Conservation (phyloP, 2,329 filamentous ascomycete genomes). For the Talaromyces atroroseus region DNA sequence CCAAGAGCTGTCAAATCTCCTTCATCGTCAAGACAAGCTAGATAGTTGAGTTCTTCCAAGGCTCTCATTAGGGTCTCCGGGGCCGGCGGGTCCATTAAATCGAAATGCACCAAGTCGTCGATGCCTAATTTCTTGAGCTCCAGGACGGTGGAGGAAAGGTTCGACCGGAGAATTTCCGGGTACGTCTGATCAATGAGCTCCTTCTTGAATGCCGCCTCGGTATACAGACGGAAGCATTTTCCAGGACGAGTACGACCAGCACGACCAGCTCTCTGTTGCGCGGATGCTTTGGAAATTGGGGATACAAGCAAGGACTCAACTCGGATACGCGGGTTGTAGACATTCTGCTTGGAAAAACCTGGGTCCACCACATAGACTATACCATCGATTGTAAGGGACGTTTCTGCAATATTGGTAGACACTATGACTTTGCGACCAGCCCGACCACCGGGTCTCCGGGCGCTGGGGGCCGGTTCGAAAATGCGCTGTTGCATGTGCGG, state of each 20-base stretch:
- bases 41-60: slow-evolving; percentile 93
- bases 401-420: slow-evolving; percentile 97
- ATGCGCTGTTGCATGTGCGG: slow-evolving; percentile 92
- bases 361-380: slow-evolving; percentile 99
- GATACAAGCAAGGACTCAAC: slow-evolving; percentile 97
- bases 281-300: slow-evolving; percentile 94
- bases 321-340: slow-evolving; percentile 94
- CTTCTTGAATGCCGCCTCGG: slow-evolving; percentile 92
- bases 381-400: slow-evolving; percentile 93
- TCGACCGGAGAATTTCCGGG: slow-evolving; percentile 90
- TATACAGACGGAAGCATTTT: slow-evolving; percentile 97
- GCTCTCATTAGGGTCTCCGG: slow-evolving; percentile 98
- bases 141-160: slow-evolving; percentile 87
- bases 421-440: slow-evolving; percentile 93
- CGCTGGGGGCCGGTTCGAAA: slow-evolving; percentile 78
- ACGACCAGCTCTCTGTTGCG: slow-evolving; percentile 96
- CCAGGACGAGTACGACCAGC: slow-evolving; percentile 96
- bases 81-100: slow-evolving; percentile 96
- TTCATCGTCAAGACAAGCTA: slow-evolving; percentile 93
- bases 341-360: slow-evolving; percentile 98
- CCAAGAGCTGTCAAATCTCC: slow-evolving; percentile 85
- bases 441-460: slow-evolving; percentile 67
- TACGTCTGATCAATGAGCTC: slow-evolving; percentile 97
- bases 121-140: slow-evolving; percentile 97
- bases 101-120: slow-evolving; percentile 94